Conservation (phyloP, 2,329 filamentous ascomycete genomes). For the Ceratocystis alfenasii region DNA sequence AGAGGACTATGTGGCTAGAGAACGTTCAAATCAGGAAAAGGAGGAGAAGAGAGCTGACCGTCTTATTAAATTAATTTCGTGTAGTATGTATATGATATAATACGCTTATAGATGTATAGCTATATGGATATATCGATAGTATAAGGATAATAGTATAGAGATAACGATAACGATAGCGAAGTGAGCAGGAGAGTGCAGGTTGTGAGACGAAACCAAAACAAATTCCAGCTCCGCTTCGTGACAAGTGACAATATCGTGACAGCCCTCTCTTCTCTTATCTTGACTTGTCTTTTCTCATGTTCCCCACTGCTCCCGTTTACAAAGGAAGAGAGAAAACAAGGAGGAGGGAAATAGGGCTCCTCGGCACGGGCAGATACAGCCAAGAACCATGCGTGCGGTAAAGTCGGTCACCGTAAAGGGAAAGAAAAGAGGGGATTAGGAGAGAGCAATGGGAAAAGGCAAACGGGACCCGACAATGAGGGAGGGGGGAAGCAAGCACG, state of each 20-base stretch:
- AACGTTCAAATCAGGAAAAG: too few species aligned
- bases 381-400: conserved; percentile 4
- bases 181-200: not conserved
- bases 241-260: conserved; percentile 7
- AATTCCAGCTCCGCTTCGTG: not conserved
- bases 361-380: not conserved
- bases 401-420: not conserved
- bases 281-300: not conserved
- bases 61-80: too few species aligned
- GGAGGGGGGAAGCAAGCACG: not conserved
- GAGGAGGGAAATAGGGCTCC: not conserved
- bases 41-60: too few species aligned
- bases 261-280: not conserved
- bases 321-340: conserved; percentile 10
- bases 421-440: not conserved
- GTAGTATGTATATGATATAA: too few species aligned
- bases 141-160: not conserved
- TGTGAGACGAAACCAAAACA: not conserved
- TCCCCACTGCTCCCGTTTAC: not conserved
- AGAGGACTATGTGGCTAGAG: too few species aligned
- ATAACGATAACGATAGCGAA: not conserved
- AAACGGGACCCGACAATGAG: not conserved
- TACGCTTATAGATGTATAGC: too few species aligned
- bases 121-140: too few species aligned
- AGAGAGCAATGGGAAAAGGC: not conserved